These are phyloP conservation scores for Misopates orontium DNA, from an alignment of 257 asterid species.

Conservation along the genomic window DNA sequence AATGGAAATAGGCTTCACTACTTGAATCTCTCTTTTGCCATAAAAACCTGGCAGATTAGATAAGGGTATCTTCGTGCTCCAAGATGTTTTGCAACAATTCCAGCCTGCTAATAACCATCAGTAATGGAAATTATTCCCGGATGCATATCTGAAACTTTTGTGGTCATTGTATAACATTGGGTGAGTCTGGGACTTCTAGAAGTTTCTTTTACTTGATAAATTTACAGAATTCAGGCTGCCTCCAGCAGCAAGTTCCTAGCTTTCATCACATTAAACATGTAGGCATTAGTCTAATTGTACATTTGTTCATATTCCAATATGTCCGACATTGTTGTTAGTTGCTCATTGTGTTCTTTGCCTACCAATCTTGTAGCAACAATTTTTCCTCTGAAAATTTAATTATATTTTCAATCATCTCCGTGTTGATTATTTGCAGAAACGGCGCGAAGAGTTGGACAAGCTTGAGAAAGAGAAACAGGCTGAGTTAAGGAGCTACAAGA, in stretches of 20 bases:
- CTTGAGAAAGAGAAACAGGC: conserved; percentile 87
- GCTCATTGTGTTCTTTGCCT: no score
- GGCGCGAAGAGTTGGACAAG: conserved; percentile 79
- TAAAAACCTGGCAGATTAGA: no score
- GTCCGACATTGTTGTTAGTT: background rate
- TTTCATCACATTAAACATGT: background rate
- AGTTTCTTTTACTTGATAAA: background rate
- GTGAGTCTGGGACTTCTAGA: background rate
- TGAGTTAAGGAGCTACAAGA: conserved; percentile 92
- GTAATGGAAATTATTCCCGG: no score
- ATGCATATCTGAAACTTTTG: no score
- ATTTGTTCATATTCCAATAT: background rate
- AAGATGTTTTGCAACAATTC: no score
- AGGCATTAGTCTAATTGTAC: background rate
- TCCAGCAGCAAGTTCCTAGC: background rate
- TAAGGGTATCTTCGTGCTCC: no score
- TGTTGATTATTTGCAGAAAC: conserved; percentile 50
- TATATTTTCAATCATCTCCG: conserved; percentile 4
- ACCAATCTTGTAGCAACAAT: no score
- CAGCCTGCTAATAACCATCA: no score
- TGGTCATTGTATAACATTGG: no score
- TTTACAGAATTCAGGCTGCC: background rate
- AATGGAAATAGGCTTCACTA: no score
- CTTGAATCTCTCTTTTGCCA: no score
- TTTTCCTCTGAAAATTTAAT: background rate